Base-by-base conservation (phyloP, 2,329 filamentous ascomycete genomes). In the Alternaria alternata region DNA sequence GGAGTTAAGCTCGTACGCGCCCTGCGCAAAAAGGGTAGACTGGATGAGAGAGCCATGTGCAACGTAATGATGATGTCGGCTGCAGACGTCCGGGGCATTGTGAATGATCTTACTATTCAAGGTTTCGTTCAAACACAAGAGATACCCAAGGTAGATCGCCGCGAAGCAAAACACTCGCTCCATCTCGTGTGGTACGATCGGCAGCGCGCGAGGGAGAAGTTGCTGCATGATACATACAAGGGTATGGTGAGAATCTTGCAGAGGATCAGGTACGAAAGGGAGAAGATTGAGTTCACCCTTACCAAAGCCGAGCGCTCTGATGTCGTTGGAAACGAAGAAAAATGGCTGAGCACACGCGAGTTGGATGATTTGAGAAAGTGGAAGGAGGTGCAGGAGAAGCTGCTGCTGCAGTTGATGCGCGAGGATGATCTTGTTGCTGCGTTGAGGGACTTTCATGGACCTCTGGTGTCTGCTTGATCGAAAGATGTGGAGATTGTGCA, bases 101-200 rank as follows among this genome's bases (percentile, higher is more conserved):
- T 98, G 79, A 89, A 92, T 14, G 88, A 89, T 63, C 91, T 99
- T 85, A 92, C 96, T 68, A 89, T 93, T 76, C 88, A 89, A 18
- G 94, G 95, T 2, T 89, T 95, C 62, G 88, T 97, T 12, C 93
- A 98, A 67, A 88, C 96, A 6, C 95, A 99, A 77, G 95, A 99
- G 81, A 90, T 99, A 0, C 95, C 95, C 0, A 91, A 92, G 66
- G 94, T 98, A 72, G 90, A 90, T 66, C 90, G 89, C 63, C 89
- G 93, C 34, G 87, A 91, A 69, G 92, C 94, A 0, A 91, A 89
- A 63, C 88, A 93, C 53, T 96, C 93, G 0, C 86, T 97, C 24
- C 98, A 94, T 76, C 87, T 98, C 57, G 97, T 94, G 89, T 97
- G 89, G 82, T 96, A 93, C 78, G 94, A 98, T 74, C 83, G 86